A percentile compares a stretch with the other conserved stretches of the same genome.
These are phyloP conservation scores for Przewalskia tangutica DNA, from an alignment of 257 asterid species.

Conservation along the genomic window DNA sequence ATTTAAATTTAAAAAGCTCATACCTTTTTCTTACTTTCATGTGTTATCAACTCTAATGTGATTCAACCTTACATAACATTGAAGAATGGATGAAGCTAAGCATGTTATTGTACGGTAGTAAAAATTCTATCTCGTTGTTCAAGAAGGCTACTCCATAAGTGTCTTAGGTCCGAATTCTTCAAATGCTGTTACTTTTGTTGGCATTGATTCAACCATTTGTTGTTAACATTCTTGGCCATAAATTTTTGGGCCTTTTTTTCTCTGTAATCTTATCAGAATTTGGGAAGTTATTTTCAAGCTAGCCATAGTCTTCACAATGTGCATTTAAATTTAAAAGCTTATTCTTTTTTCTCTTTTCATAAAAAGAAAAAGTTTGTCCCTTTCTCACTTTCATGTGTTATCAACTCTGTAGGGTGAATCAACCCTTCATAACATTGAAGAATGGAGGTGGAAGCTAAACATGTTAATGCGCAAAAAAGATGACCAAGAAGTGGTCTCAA, in stretches of 20 bases:
- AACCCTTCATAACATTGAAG: constrained; percentile 72
- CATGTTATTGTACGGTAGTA: not conserved
- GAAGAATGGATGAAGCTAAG: constrained; percentile 92
- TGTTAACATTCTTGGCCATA: too few species aligned
- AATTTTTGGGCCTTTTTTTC: not conserved
- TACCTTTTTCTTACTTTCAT: not conserved
- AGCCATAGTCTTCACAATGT: not conserved
- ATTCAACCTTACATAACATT: constrained; percentile 57
- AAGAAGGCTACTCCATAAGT: too few species aligned
- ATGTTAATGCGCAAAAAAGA: constrained; percentile 47
- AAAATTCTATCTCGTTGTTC: too few species aligned
- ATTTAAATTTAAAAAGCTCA: not conserved
- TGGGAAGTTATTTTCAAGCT: not conserved
- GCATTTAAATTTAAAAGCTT: not conserved
- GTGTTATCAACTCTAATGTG: constrained; percentile 34
- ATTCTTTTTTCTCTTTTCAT: not conserved
- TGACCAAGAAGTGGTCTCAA: constrained; percentile 64
- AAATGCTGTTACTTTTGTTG: not conserved
- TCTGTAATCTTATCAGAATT: not conserved
- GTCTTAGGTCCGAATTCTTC: not conserved
- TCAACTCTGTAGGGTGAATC: constrained; percentile 46
- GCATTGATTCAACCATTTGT: not conserved
- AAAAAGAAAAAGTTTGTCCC: not conserved
- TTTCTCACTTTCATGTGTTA: not conserved
- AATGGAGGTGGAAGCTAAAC: constrained; percentile 78